A percentile compares a stretch with the other conserved stretches of the same genome.
Evolutionary conservation across 768 basidiomycete genomes (phyloP).

Genomic region (Lentinula detonsa): DNA sequence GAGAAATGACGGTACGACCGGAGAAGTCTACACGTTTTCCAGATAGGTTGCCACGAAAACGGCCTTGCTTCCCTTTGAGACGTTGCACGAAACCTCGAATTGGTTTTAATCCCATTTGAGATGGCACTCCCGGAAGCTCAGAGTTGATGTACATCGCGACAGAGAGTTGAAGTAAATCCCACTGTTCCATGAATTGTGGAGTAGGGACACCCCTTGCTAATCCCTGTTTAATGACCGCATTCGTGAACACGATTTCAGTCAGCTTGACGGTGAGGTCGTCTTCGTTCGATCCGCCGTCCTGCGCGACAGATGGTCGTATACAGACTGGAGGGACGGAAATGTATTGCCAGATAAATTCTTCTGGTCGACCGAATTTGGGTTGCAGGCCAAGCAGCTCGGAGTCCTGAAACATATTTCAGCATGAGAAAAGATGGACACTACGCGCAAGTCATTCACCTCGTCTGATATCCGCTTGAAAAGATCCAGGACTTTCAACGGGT

Average conservation of each 20-base stretch:
- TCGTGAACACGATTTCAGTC: constrained; percentile 93
- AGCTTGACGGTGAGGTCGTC: constrained; percentile 98
- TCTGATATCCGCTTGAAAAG: constrained; percentile 89
- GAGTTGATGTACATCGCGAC: constrained; percentile 99
- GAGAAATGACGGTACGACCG: constrained; percentile 96
- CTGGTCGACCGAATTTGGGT: constrained; percentile 85
- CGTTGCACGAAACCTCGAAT: constrained; percentile 98
- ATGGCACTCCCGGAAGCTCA: constrained; percentile 88
- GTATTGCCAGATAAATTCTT: constrained; percentile 99
- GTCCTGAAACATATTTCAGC: constrained; percentile 45
- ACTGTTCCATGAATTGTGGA: constrained; percentile 94
- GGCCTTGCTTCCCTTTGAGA: constrained; percentile 97
- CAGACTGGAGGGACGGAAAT: constrained; percentile 97
- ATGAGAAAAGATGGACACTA: not conserved
- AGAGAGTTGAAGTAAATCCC: constrained; percentile 93
- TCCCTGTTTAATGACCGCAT: constrained; percentile 87
- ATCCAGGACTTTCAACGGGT: constrained; percentile 89
- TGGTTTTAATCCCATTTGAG: constrained; percentile 84
- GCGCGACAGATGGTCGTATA: constrained; percentile 94
- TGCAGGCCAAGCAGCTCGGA: constrained; percentile 91
- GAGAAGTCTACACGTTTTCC: constrained; percentile 99
- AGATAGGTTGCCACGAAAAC: constrained; percentile 95
- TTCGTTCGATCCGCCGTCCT: constrained; percentile 97
- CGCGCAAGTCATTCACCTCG: constrained; percentile 48
- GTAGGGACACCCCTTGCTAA: constrained; percentile 85